Evolutionary conservation across 2,329 filamentous ascomycete genomes (phyloP).

Genomic region (Penicillium sp.): DNA sequence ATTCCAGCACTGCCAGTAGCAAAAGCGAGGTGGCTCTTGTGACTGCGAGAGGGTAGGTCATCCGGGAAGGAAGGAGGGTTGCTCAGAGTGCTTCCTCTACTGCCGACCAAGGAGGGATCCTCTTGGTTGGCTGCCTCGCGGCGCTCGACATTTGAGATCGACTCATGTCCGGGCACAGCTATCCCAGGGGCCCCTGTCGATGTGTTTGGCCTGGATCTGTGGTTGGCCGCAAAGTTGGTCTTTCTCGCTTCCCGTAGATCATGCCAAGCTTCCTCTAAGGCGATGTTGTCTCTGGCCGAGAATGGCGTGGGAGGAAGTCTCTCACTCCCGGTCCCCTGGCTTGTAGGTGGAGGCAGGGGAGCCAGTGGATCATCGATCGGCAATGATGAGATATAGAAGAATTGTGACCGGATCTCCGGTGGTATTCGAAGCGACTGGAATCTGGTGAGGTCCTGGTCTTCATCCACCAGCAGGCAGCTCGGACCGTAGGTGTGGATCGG

Average conservation of each 20-base stretch:
- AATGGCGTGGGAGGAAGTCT: constrained; percentile 66
- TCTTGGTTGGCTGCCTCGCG: constrained; percentile 11
- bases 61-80: constrained; percentile 14
- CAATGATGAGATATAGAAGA: constrained; percentile 74
- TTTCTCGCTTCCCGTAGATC: constrained; percentile 38
- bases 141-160: constrained; percentile 3
- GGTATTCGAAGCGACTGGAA: constrained; percentile 43
- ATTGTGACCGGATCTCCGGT: constrained; percentile 56
- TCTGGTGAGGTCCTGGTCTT: constrained; percentile 27
- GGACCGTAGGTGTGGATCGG: constrained; percentile 52
- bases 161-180: constrained; percentile 21
- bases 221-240: constrained; percentile 4
- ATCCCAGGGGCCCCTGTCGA: constrained; percentile 15
- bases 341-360: constrained; percentile 49
- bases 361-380: constrained; percentile 85
- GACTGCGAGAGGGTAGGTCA: constrained; percentile 8
- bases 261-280: constrained; percentile 70
- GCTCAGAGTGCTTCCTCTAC: constrained; percentile 14
- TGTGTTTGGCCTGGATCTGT: constrained; percentile 6
- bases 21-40: constrained; percentile 9
- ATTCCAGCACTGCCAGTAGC: constrained; percentile 8
- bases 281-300: constrained; percentile 66
- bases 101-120: constrained; percentile 13
- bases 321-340: constrained; percentile 40
- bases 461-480: constrained; percentile 45